Evolutionary conservation across 2,329 filamentous ascomycete species (phyloP).

Genomic region (Pseudopyrenochaeta lycopersici): DNA sequence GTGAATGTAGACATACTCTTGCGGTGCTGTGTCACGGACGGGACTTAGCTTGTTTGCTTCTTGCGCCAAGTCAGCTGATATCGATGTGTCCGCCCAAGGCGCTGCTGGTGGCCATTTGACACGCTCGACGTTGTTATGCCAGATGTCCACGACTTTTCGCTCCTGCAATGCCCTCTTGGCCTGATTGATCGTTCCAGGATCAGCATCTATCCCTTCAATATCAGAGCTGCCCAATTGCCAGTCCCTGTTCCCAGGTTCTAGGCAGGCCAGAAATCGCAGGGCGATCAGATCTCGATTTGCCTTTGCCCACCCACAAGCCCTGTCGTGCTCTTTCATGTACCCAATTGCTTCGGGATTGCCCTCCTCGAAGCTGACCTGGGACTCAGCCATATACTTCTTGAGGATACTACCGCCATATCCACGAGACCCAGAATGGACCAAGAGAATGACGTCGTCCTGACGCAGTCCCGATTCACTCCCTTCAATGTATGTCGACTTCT

Average conservation of each 20-base stretch:
- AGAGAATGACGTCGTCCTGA: slow-evolving; percentile 45
- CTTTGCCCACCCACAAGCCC: slow-evolving; percentile 49
- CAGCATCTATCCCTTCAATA: slow-evolving; percentile 3
- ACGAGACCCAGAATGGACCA: slow-evolving; percentile 50
- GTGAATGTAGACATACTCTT: slow-evolving; percentile 44
- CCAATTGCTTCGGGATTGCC: slow-evolving; percentile 28
- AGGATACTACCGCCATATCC: slow-evolving; percentile 48
- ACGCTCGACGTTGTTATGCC: slow-evolving; percentile 49
- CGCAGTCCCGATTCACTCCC: slow-evolving; percentile 19
- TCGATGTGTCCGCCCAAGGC: neutral
- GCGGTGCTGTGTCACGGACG: neutral
- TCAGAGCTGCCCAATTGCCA: slow-evolving; percentile 24
- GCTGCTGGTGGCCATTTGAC: slow-evolving; percentile 37
- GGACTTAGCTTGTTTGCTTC: neutral
- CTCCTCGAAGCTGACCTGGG: slow-evolving; percentile 35
- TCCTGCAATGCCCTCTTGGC: slow-evolving; percentile 28
- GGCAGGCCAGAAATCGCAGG: slow-evolving; percentile 46
- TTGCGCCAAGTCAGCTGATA: slow-evolving; percentile 2
- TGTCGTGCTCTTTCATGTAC: slow-evolving; percentile 48
- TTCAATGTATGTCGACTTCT: slow-evolving; percentile 21
- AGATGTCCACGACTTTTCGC: slow-evolving; percentile 48
- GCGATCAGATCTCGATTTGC: slow-evolving; percentile 52
- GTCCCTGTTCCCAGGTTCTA: slow-evolving; percentile 43
- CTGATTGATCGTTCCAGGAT: slow-evolving; percentile 13
- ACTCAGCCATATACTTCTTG: slow-evolving; percentile 35